Evolutionary conservation across 306 rosid genomes (phyloP), one percentile per base, ranked within the genome.

Genomic region (Astragalus glycyphyllos): DNA sequence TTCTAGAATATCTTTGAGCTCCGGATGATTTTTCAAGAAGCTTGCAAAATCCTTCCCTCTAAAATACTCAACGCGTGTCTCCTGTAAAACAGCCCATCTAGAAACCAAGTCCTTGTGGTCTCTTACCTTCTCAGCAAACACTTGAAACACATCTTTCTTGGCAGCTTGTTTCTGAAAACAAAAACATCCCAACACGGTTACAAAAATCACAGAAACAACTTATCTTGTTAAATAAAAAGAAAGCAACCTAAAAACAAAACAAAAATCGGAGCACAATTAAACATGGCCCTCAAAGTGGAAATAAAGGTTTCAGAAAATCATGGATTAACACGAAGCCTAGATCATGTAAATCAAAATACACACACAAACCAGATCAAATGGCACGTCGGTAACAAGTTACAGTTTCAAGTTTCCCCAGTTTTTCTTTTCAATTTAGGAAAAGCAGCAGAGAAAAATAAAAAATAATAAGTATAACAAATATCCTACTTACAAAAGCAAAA

Each of bases 1-100:
- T 78, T 87, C 96, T 48, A 95, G 80, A 69, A 87, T 79, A 71
- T 87, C 97, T 85, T 95, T 95, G 58, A 89, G 54, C 70, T 89
- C 96, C 1, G 92, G 87, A 81, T 95, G 91, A 80, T 77, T 89
- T 82, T 88, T 87, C 86, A 95, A 75, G 78, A 91, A 89, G 71
- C 76, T 82, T 54, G 56, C 90, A 59, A 95, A 95, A 83, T 95
- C 96, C 85, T 95, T 95, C 81, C 99, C 99, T 82, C 97, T 81
- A 64, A 95, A 91, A 70, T 95, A 91, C 77, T 95, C 97, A 4
- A 95, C 97, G 2, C 97, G 94, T 0, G 98, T 90, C 87, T 94
- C 99, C 84, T 89, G 97, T 72, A 95, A 80, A 81, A 91, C 92
- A 79, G 97, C 97, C 96, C 99, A 95, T 79, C 96, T 85, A 15